These are phyloP conservation scores for Sicyos edulis DNA, from an alignment of 306 rosid genomes.

Conservation along the genomic window DNA sequence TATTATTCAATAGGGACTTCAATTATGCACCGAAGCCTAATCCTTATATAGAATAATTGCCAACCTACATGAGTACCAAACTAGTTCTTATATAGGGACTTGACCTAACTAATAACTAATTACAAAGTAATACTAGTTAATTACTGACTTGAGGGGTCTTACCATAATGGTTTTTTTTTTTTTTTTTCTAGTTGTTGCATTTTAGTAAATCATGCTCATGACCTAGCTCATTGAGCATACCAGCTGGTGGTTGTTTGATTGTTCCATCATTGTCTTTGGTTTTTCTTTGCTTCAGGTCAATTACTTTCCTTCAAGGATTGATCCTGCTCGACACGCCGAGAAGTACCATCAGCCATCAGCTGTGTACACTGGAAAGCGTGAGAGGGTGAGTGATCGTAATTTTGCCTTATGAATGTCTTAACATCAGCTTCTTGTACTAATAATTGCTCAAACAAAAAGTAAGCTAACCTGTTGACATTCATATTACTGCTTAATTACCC, in stretches of 20 bases:
- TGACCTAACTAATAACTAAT: no score
- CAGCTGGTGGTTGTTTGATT: not conserved
- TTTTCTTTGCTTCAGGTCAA: constrained; percentile 37
- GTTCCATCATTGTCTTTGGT: constrained; percentile 7
- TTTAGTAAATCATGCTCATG: not conserved
- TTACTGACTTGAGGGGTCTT: no score
- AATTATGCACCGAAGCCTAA: no score
- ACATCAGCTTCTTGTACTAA: constrained; percentile 14
- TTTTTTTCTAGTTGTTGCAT: not conserved
- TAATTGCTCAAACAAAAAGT: not conserved
- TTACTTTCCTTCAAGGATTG: constrained; percentile 64
- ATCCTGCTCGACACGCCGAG: constrained; percentile 58
- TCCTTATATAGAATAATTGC: no score
- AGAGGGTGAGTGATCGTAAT: constrained; percentile 37
- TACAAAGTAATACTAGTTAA: no score
- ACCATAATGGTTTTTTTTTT: no score
- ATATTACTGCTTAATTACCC: not conserved
- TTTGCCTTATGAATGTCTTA: not conserved
- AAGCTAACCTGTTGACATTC: not conserved
- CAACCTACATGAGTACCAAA: no score
- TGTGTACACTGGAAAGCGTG: constrained; percentile 39
- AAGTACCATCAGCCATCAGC: constrained; percentile 43
- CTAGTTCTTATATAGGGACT: no score
- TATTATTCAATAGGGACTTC: no score
- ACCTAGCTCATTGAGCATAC: not conserved